Evolutionary conservation across 1,284 basidiomycete genomes (phyloP), one percentile per base, ranked within the genome.

Genomic region (Cystobasidium sp.): DNA sequence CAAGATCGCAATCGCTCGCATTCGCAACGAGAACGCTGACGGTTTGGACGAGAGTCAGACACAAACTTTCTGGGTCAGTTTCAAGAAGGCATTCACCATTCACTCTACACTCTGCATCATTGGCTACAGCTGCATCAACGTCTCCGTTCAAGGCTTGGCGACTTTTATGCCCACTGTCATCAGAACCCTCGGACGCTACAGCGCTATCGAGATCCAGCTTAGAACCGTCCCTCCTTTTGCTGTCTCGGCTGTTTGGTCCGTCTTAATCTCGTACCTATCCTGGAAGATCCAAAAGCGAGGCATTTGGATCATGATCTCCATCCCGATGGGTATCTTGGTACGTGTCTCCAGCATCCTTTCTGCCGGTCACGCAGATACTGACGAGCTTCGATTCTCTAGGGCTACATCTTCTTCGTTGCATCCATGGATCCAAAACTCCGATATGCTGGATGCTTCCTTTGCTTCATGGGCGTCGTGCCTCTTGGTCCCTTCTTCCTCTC

Each of bases 101-200:
- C 69, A 62, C 18, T 62, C 61, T 1, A 52, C 58, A 16, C 69
- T 71, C 39, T 71, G 69, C 69, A 71, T 63, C 24, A 47, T 71
- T 41, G 69, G 59, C 46, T 71, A 63, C 58, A 47, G 58, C 43
- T 62, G 69, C 49, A 66, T 66, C 51, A 66, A 66, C 64, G 64
- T 66, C 18, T 66, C 75, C 74, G 64, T 66, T 22, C 49, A 47
- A 20, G 64, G 64, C 43, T 49, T 66, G 6, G 51, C 64, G 14
- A 66, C 64, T 43, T 66, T 66, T 37, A 66, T 81, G 65, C 81
- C 81, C 0, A 78, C 77, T 16, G 75, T 79, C 55, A 77, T 79
- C 24, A 20, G 61, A 6, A 78, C 78, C 6, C 68, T 78, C 8
- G 77, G 78, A 43, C 62, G 41, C 52, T 71, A 63, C 49, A 64